These are phyloP conservation scores for Suillus alpinus DNA, from an alignment of 768 basidiomycete species.

Conservation along the genomic window DNA sequence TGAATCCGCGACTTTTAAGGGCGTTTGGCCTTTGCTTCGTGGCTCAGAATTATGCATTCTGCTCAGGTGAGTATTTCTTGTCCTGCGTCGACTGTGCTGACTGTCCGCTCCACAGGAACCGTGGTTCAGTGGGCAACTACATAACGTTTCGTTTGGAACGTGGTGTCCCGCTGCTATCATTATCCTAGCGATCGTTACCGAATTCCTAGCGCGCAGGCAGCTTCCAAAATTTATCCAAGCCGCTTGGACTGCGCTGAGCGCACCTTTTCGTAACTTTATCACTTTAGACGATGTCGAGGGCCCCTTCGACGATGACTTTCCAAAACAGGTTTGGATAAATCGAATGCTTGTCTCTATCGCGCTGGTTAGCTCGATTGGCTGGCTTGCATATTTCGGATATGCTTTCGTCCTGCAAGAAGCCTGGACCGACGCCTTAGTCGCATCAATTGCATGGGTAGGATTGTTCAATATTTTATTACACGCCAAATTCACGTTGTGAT, in stretches of 20 bases:
- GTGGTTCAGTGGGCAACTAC: constrained; percentile 4
- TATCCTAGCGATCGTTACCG: constrained; percentile 27
- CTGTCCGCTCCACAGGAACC: background rate
- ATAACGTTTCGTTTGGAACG: constrained; percentile 4
- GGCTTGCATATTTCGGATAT: constrained; percentile 43
- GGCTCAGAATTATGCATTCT: background rate
- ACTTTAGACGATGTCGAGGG: constrained; percentile 49
- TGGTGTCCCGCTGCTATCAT: constrained; percentile 21
- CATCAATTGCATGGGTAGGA: constrained; percentile 51
- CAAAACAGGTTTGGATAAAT: constrained; percentile 25
- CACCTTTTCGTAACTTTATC: constrained; percentile 54
- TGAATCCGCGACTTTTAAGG: constrained; percentile 5
- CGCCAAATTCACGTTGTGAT: constrained; percentile 8
- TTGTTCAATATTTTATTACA: constrained; percentile 2
- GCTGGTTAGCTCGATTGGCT: constrained; percentile 36
- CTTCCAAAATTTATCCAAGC: constrained; percentile 26
- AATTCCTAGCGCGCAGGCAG: constrained; percentile 18
- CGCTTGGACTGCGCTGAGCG: constrained; percentile 22
- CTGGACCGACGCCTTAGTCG: constrained; percentile 29
- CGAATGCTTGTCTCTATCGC: constrained; percentile 37
- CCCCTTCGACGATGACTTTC: constrained; percentile 15
- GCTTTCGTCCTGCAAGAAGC: constrained; percentile 26
- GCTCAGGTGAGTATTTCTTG: background rate
- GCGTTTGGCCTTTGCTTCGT: background rate
- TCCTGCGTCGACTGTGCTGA: background rate